Evolutionary conservation across 805 yeast genomes (phyloP).

Genomic region (Metschnikowia aberdeeniae): DNA sequence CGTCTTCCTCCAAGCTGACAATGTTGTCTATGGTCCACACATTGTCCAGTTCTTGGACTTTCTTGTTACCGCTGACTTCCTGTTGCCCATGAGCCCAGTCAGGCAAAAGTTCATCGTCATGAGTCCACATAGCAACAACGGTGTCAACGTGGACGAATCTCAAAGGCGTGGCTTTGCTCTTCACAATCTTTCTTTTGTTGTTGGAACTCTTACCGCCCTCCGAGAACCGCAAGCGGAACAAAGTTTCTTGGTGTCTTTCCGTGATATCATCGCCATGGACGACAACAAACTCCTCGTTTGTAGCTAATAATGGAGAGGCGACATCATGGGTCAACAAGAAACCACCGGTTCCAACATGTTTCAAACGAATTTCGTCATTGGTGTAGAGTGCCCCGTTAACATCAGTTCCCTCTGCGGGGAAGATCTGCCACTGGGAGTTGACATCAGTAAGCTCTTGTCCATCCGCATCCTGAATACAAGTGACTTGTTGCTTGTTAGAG

Average conservation of each 20-base stretch:
- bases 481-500: conserved; percentile 92
- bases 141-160: conserved; percentile 80
- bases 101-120: conserved; percentile 76
- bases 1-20: conserved; percentile 48
- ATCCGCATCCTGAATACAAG: conserved; percentile 51
- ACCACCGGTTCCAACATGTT: conserved; percentile 77
- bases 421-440: conserved; percentile 82
- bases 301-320: conserved; percentile 86
- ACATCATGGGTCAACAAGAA: conserved; percentile 88
- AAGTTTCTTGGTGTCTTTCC: conserved; percentile 60
- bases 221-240: conserved; percentile 66
- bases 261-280: conserved; percentile 48
- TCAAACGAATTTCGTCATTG: conserved; percentile 73
- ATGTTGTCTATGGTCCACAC: conserved; percentile 76
- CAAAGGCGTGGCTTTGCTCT: conserved; percentile 66
- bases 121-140: conserved; percentile 92
- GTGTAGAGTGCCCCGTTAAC: conserved; percentile 43
- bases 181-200: conserved; percentile 47
- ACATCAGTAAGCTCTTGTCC: conserved; percentile 36
- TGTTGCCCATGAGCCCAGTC: conserved; percentile 93
- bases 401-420: conserved; percentile 52
- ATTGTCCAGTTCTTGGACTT: conserved; percentile 60
- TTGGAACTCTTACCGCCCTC: conserved; percentile 35
- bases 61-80: conserved; percentile 94
- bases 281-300: conserved; percentile 92